phyloP scores from a whole-genome alignment of 2,329 filamentous ascomycete species.

The Pseudogymnoascus sp. region DNA sequence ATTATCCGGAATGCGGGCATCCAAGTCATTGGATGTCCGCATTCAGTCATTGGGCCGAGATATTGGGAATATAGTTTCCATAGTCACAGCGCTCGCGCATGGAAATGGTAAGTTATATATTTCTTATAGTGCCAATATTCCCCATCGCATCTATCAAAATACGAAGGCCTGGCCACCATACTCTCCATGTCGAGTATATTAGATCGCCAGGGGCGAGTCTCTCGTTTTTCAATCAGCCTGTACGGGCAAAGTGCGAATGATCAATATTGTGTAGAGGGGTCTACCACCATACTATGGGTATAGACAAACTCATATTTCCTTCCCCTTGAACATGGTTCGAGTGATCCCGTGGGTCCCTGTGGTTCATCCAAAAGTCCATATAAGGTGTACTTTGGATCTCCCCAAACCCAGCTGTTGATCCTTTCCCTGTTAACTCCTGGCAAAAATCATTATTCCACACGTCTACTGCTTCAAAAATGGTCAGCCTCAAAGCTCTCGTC shows the following conservation, averaged over 20 bases:
- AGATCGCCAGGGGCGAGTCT: constrained; percentile 1
- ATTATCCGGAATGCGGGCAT: constrained; percentile 8
- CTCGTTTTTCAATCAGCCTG: not conserved
- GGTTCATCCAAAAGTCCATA: not conserved
- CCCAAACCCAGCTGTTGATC: not conserved
- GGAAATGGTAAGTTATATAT: not conserved
- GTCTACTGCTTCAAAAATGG: constrained; percentile 5
- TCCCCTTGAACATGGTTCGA: not conserved
- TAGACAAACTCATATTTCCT: not conserved
- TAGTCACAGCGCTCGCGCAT: not conserved
- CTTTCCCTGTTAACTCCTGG: not conserved
- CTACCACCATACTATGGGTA: not conserved
- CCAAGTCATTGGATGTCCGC: not conserved
- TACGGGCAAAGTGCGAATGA: not conserved
- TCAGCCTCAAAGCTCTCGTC: not conserved
- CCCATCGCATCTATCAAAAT: not conserved
- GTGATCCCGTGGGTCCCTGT: not conserved
- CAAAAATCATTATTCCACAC: not conserved
- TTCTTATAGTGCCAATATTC: constrained; percentile 2
- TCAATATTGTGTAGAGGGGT: not conserved
- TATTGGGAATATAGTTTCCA: constrained; percentile 8
- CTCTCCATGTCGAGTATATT: not conserved
- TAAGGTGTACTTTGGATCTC: not conserved
- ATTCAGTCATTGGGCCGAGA: not conserved
- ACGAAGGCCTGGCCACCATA: not conserved